Conservation (phyloP, 495 filamentous ascomycete genomes). For the Xylaria venustula region DNA sequence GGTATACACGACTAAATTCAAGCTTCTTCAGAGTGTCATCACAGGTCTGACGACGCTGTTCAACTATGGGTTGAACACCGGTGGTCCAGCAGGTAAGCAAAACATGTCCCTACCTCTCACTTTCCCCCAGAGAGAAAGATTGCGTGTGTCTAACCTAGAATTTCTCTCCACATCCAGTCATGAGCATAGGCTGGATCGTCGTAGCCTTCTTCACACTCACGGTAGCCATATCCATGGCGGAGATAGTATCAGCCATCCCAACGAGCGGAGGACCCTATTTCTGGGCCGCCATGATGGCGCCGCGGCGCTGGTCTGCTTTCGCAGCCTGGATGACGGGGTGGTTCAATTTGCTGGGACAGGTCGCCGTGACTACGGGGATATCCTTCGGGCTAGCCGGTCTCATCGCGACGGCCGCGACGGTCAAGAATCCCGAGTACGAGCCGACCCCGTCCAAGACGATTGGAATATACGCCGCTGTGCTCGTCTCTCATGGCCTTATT, state of each 20-base stretch:
- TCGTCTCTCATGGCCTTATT: conserved; percentile 57
- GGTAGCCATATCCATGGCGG: conserved; percentile 61
- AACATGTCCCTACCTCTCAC: not conserved
- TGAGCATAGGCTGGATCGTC: conserved; percentile 53
- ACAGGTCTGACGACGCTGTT: conserved; percentile 61
- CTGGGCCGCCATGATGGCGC: conserved; percentile 63
- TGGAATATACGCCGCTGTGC: conserved; percentile 60
- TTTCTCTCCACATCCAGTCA: conserved; percentile 23
- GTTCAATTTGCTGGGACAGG: conserved; percentile 60
- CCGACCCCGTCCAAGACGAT: conserved; percentile 54
- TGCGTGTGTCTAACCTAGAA: not conserved
- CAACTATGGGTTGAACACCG: conserved; percentile 54
- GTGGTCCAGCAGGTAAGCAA: conserved; percentile 56
- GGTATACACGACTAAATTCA: not conserved
- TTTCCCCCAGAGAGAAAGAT: conserved; percentile 3
- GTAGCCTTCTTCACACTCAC: conserved; percentile 59
- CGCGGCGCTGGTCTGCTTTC: conserved; percentile 55
- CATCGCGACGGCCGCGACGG: conserved; percentile 56
- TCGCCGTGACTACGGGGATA: conserved; percentile 67
- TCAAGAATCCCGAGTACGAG: conserved; percentile 50
- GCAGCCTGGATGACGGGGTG: conserved; percentile 65
- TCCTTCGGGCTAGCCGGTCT: conserved; percentile 63
- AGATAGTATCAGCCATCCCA: conserved; percentile 65
- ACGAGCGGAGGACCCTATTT: conserved; percentile 66
- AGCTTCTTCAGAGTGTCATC: conserved; percentile 51